Base-by-base conservation (phyloP, 192 early-diverging fungal genomes). In the Lunasporangiospora selenospora region DNA sequence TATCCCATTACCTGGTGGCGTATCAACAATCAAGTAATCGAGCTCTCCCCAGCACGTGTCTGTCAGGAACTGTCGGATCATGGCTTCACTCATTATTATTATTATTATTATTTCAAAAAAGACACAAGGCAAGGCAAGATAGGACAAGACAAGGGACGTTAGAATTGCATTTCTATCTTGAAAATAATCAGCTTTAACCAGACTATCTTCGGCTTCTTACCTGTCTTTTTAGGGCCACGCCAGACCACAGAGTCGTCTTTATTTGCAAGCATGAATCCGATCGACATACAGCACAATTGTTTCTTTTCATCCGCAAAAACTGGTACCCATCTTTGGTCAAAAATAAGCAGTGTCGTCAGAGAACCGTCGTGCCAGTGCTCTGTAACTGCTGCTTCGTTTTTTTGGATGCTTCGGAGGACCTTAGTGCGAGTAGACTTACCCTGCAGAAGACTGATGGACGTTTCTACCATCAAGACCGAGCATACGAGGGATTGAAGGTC, bases 161-260 rank as follows among this genome's bases (percentile, higher is more conserved):
- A 21, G 15, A 31, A 77, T 75, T 19, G 12, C 3, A n/a, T n/a
- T 16, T 71, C 21, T 15, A 41, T 40, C 39, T 13, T 11, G 39
- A 67, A 21, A 24, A 47, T 36, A 1, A 18, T 77, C 27, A 11
- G 64, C 13, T 6, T 30, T 31, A 37, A 30, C n/a, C 43, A 47
- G 1, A 31, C n/a, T n/a, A n/a, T n/a, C n/a, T n/a, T n/a, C n/a
- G n/a, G 18, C 2, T 26, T 41, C 66, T 30, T 80, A 90, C 91
- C 92, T 77, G 91, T 98, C 85, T 99, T 99, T 69, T 99, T 99
- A 30, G 98, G 95, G 3, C 98, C 98, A 36, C 96, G 85, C 98
- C 98, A 99, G 21, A 99, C 94, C 13, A 99, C 93, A 23, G 98
- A 93, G 58, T 96, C 89, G 62, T 97, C 88, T 54, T 89, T 90